Percentiles rank a stretch among this genome's conserved stretches.
These are phyloP conservation scores for Torulaspora globosa DNA, from an alignment of 1,139 yeast species.

Conservation along the genomic window DNA sequence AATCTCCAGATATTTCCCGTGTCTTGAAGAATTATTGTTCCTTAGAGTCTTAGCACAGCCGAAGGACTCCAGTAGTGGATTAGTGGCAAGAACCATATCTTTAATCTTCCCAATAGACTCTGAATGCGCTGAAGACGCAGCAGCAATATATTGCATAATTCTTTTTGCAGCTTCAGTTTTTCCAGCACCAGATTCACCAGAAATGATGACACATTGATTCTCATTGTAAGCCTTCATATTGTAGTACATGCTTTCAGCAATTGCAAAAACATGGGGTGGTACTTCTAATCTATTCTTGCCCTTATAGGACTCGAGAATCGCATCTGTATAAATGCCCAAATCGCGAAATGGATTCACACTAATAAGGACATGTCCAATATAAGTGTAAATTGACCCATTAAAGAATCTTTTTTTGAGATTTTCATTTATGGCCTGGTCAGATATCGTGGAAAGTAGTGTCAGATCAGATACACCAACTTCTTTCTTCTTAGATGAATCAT, in stretches of 20 bases:
- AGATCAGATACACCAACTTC: constrained; percentile 97
- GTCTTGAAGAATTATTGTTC: constrained; percentile 94
- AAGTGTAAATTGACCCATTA: constrained; percentile 85
- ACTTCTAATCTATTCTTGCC: constrained; percentile 94
- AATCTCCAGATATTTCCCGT: constrained; percentile 94
- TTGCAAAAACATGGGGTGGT: constrained; percentile 98
- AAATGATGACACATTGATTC: constrained; percentile 94
- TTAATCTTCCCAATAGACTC: constrained; percentile 74
- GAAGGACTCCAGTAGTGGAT: constrained; percentile 91
- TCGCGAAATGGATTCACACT: constrained; percentile 97
- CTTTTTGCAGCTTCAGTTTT: constrained; percentile 98
- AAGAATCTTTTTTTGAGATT: constrained; percentile 84
- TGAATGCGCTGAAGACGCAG: constrained; percentile 61
- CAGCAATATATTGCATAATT: constrained; percentile 97
- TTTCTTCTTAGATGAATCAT: constrained; percentile 82
- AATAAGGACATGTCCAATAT: constrained; percentile 83
- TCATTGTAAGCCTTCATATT: constrained; percentile 92
- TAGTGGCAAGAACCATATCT: constrained; percentile 97
- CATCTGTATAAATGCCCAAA: constrained; percentile 87
- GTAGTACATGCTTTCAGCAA: constrained; percentile 96
- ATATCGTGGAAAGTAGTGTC: constrained; percentile 79
- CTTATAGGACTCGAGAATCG: constrained; percentile 67
- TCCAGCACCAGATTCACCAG: constrained; percentile 99
- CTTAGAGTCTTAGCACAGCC: constrained; percentile 98
- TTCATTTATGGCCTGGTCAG: constrained; percentile 90